phyloP scores from a whole-genome alignment of 192 early-diverging fungal genomes.

The Coemansia sp. region DNA sequence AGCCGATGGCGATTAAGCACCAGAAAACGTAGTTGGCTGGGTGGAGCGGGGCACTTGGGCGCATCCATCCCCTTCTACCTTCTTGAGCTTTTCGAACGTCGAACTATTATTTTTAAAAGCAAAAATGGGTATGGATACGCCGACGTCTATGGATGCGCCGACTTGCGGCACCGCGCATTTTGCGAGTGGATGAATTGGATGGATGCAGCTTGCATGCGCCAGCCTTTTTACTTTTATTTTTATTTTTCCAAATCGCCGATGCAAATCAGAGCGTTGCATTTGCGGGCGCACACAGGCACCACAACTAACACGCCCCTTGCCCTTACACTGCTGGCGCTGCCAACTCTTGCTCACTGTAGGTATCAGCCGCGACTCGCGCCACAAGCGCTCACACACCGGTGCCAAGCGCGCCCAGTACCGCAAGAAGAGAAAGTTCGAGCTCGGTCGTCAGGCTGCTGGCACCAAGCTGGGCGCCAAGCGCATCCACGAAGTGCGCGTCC shows the following conservation, averaged over 20 bases:
- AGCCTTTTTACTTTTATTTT: neutral
- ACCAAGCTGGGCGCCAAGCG: slow-evolving; percentile 98
- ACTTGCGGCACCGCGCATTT: too few relatives aligned
- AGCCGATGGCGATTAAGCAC: too few relatives aligned
- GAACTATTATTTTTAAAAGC: too few relatives aligned
- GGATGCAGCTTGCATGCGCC: neutral
- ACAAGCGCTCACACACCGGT: slow-evolving; percentile 97
- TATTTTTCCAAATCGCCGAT: neutral
- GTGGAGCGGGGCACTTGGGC: too few relatives aligned
- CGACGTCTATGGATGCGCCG: too few relatives aligned
- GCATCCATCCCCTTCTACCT: too few relatives aligned
- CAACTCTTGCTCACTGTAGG: slow-evolving; percentile 58
- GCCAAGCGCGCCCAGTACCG: slow-evolving; percentile 99
- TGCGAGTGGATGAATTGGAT: neutral
- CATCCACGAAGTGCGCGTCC: slow-evolving; percentile 94
- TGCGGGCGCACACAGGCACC: neutral
- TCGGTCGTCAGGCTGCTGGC: slow-evolving; percentile 97
- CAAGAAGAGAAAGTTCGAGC: slow-evolving; percentile 99
- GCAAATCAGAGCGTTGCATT: neutral
- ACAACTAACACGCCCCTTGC: too few relatives aligned
- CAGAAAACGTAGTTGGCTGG: too few relatives aligned
- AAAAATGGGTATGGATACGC: slow-evolving; percentile 15
- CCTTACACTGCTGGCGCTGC: too few relatives aligned
- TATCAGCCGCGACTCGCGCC: slow-evolving; percentile 99
- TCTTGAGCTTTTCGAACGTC: too few relatives aligned